Conservation (phyloP, 805 yeast genomes). For the Starmerella bombi region DNA sequence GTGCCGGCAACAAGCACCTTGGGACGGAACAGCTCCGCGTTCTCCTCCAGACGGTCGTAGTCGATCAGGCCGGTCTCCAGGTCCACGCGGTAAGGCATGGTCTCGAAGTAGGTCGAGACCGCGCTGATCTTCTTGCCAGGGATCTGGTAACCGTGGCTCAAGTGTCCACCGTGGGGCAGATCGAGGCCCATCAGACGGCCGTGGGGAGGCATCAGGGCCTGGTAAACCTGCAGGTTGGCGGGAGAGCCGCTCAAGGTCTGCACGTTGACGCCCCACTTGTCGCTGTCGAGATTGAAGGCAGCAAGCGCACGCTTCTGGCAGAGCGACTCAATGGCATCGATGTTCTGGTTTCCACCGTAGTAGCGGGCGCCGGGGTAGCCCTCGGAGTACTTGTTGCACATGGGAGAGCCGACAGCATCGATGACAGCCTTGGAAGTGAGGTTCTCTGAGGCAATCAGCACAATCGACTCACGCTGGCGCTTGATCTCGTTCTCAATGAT, state of each 20-base stretch:
- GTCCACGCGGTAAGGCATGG: conserved; percentile 95
- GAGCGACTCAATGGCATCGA: conserved; percentile 80
- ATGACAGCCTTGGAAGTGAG: conserved; percentile 92
- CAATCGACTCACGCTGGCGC: conserved; percentile 89
- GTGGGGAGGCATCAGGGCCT: conserved; percentile 86
- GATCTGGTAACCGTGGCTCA: conserved; percentile 97
- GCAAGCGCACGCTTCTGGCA: conserved; percentile 91
- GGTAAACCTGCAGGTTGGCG: conserved; percentile 92
- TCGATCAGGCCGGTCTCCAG: conserved; percentile 88
- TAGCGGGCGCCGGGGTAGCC: conserved; percentile 99
- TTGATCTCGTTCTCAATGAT: conserved; percentile 54
- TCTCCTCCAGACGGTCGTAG: conserved; percentile 86
- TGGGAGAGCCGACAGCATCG: conserved; percentile 92
- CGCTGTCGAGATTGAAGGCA: conserved; percentile 69
- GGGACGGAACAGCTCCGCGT: conserved; percentile 87
- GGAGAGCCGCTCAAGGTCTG: conserved; percentile 96
- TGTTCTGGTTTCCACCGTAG: conserved; percentile 96
- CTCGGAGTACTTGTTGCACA: conserved; percentile 97
- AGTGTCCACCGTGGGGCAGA: conserved; percentile 97
- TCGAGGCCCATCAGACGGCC: conserved; percentile 97
- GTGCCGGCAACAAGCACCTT: conserved; percentile 96
- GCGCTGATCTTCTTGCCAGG: conserved; percentile 86
- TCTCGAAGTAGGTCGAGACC: conserved; percentile 91
- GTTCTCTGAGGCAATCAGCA: conserved; percentile 91
- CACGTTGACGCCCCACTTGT: conserved; percentile 94